These are phyloP conservation scores for Lojkania enalia DNA, from an alignment of 2,329 filamentous ascomycete species.

Conservation along the genomic window DNA sequence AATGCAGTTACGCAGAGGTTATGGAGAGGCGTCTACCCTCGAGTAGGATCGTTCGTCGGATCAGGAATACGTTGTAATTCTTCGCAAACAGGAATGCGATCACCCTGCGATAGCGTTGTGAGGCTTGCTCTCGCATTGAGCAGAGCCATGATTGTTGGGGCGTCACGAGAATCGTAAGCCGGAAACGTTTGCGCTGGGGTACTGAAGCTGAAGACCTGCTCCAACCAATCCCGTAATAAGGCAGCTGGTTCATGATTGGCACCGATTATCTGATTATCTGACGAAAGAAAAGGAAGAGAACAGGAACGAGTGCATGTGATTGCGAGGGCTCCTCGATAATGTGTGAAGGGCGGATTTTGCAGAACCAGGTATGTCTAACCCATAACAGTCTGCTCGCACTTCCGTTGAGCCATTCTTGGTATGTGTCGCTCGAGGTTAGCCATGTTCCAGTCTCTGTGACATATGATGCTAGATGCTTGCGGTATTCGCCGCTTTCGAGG, in stretches of 20 bases:
- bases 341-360: conserved; percentile 42
- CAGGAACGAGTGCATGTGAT: conserved; percentile 14
- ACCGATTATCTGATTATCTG: conserved; percentile 44
- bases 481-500: conserved; percentile 18
- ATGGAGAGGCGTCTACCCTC: too few relatives aligned
- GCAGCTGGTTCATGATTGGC: conserved; percentile 25
- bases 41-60: too few relatives aligned
- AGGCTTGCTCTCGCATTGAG: too few relatives aligned
- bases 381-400: conserved; percentile 18
- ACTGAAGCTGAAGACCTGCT: neutral
- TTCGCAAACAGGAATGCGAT: too few relatives aligned
- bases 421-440: conserved; percentile 12
- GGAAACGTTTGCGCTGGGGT: neutral
- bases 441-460: conserved; percentile 17
- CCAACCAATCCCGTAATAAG: neutral
- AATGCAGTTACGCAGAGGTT: too few relatives aligned
- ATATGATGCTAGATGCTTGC: conserved; percentile 21
- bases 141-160: too few relatives aligned
- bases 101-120: too few relatives aligned
- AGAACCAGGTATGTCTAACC: too few relatives aligned
- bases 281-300: conserved; percentile 47
- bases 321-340: conserved; percentile 15
- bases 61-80: too few relatives aligned
- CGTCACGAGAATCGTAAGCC: too few relatives aligned
- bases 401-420: conserved; percentile 14